phyloP scores from a whole-genome alignment of 345 rosid genomes.

The Lepidium didymum region DNA sequence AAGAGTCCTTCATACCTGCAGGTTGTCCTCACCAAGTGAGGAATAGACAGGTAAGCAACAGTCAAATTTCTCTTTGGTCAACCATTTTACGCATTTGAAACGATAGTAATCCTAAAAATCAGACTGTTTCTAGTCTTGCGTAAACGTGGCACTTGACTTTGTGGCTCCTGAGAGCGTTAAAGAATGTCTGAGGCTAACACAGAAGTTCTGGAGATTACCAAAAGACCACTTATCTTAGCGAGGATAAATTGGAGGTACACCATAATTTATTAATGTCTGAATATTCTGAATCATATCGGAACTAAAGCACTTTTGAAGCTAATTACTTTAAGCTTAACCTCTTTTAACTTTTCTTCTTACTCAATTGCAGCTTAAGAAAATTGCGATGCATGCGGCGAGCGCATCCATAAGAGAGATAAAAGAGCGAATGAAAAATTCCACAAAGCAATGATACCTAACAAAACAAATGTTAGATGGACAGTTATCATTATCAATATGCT shows the following conservation, averaged over 20 bases:
- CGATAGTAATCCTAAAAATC: background rate
- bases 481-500: too few relatives aligned
- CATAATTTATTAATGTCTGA: background rate
- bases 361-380: conserved; percentile 22
- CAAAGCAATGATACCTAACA: background rate
- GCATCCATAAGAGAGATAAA: conserved; percentile 21
- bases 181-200: conserved; percentile 50
- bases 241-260: conserved; percentile 57
- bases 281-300: background rate
- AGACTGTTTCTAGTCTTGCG: conserved; percentile 48
- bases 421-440: background rate
- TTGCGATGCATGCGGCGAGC: conserved; percentile 26
- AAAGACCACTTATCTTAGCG: conserved; percentile 41
- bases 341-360: background rate
- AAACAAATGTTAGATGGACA: too few relatives aligned
- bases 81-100: background rate
- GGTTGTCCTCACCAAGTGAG: conserved; percentile 37
- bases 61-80: background rate
- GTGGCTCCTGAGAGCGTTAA: conserved; percentile 57
- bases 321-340: background rate
- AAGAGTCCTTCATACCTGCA: conserved; percentile 70
- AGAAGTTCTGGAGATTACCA: conserved; percentile 59
- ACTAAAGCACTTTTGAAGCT: background rate
- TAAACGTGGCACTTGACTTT: conserved; percentile 61
- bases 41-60: conserved; percentile 18